Conservation (phyloP, 345 rosid genomes). For the Eucalyptus victrix region DNA sequence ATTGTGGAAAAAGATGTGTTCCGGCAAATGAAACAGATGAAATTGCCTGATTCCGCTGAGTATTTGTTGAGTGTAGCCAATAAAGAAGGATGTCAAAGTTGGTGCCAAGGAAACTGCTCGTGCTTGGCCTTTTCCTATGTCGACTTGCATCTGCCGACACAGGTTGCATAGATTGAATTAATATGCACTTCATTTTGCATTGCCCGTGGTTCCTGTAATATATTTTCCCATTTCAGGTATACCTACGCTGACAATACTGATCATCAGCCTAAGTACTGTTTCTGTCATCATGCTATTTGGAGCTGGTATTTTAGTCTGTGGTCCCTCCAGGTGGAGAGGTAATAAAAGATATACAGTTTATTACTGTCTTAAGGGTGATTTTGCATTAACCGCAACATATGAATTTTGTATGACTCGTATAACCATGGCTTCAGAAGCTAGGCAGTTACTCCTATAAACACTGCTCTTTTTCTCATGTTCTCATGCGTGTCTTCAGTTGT, state of each 20-base stretch:
- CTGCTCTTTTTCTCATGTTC: background rate
- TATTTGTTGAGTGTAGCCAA: background rate
- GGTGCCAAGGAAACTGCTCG: constrained; percentile 9
- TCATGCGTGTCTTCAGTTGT: background rate
- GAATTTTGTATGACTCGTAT: background rate
- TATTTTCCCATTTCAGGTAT: background rate
- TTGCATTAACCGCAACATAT: background rate
- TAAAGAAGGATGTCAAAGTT: background rate
- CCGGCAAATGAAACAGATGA: background rate
- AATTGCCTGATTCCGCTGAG: background rate
- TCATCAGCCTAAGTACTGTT: background rate
- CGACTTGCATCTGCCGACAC: background rate
- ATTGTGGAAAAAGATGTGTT: background rate
- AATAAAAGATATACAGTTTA: background rate
- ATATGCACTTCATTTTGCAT: background rate
- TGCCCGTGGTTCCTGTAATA: background rate
- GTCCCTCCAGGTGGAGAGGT: background rate
- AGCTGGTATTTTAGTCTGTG: background rate
- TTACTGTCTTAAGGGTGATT: background rate
- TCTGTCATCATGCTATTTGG: background rate
- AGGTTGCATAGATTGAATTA: background rate
- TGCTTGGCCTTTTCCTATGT: background rate
- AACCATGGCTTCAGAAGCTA: background rate
- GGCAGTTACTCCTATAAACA: background rate
- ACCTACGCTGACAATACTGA: background rate